Conservation (phyloP, 306 rosid species). For the Cicer judaicum region DNA sequence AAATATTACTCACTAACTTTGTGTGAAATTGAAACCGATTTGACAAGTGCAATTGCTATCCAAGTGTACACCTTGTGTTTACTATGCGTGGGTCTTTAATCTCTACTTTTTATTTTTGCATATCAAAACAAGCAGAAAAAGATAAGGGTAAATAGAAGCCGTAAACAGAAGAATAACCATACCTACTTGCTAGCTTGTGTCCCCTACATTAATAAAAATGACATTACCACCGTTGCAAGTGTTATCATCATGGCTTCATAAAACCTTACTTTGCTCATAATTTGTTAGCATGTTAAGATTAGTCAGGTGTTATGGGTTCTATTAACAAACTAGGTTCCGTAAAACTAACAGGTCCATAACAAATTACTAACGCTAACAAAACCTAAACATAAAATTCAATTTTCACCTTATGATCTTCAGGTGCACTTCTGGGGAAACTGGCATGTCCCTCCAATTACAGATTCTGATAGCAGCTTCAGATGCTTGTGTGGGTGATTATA, state of each 20-base stretch:
- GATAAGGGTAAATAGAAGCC: too few relatives aligned
- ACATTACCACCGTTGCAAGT: conserved; percentile 19
- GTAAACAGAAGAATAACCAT: conserved; percentile 14
- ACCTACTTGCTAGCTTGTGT: conserved; percentile 5
- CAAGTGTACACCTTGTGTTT: not conserved
- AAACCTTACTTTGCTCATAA: conserved; percentile 8
- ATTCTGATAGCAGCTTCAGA: conserved; percentile 40
- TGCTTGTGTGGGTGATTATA: conserved; percentile 35
- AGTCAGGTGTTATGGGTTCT: conserved; percentile 11
- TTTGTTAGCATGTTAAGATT: conserved; percentile 30
- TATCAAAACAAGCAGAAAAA: not conserved
- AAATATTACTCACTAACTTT: not conserved
- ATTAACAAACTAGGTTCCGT: not conserved
- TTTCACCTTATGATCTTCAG: conserved; percentile 49
- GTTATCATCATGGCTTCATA: conserved; percentile 6
- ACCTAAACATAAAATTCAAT: conserved; percentile 25
- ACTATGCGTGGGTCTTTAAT: not conserved
- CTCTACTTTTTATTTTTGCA: not conserved
- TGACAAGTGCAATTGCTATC: not conserved
- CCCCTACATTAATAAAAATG: conserved; percentile 29
- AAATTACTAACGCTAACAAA: conserved; percentile 26
- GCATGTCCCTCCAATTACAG: conserved; percentile 2
- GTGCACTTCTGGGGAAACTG: conserved; percentile 41
- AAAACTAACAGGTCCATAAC: conserved; percentile 19
- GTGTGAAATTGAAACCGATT: not conserved